phyloP scores from a whole-genome alignment of 2,329 filamentous ascomycete genomes.

The Fusarium sp. region DNA sequence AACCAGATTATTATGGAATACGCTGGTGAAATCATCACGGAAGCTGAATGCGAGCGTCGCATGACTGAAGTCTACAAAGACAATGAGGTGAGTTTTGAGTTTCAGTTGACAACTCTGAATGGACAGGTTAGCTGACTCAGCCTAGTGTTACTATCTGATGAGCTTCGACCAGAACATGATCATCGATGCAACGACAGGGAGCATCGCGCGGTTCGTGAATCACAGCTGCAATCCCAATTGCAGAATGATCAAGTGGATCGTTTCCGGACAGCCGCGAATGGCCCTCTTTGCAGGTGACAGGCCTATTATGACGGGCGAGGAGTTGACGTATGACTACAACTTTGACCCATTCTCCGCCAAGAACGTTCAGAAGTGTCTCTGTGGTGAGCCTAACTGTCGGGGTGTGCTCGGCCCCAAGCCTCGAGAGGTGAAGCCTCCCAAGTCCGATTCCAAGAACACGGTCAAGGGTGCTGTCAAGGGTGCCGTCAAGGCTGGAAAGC shows the following conservation, averaged over 20 bases:
- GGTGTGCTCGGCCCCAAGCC: constrained; percentile 73
- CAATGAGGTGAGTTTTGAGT: constrained; percentile 76
- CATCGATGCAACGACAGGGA: constrained; percentile 95
- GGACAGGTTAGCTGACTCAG: constrained; percentile 22
- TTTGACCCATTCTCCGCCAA: constrained; percentile 77
- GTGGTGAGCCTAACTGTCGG: constrained; percentile 72
- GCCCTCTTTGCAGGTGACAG: constrained; percentile 92
- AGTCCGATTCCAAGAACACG: constrained; percentile 56
- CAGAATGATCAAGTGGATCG: constrained; percentile 98
- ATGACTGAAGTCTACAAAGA: constrained; percentile 96
- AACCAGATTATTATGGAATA: constrained; percentile 99
- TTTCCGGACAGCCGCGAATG: constrained; percentile 93
- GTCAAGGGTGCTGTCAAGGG: constrained; percentile 56
- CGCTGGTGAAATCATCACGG: constrained; percentile 96
- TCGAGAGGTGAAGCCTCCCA: constrained; percentile 65
- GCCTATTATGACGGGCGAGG: constrained; percentile 93
- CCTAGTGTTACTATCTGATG: constrained; percentile 98
- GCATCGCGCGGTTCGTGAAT: constrained; percentile 97
- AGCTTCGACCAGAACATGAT: constrained; percentile 99
- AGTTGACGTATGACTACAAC: constrained; percentile 93
- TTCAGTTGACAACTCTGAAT: neutral
- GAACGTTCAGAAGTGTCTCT: constrained; percentile 76
- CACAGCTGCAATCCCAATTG: constrained; percentile 98
- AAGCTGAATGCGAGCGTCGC: constrained; percentile 90
- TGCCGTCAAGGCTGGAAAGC: constrained; percentile 63